Conservation (phyloP, 805 yeast genomes). For the Alloascoidea africana region DNA sequence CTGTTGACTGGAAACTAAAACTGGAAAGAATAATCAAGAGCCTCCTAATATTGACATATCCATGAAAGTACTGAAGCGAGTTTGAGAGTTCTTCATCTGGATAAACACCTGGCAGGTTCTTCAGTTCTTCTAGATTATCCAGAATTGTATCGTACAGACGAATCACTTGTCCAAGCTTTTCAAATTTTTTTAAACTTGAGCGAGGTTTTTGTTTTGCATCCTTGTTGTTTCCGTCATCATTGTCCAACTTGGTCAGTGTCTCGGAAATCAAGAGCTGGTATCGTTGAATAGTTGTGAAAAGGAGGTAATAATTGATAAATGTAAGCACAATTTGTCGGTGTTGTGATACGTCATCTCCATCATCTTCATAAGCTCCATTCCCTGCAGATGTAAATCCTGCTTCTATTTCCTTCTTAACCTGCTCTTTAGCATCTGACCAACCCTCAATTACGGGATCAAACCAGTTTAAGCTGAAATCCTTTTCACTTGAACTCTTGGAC, state of each 20-base stretch:
- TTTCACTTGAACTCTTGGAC: background rate
- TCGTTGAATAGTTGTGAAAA: slow-evolving; percentile 57
- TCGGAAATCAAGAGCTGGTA: slow-evolving; percentile 39
- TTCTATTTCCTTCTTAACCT: slow-evolving; percentile 40
- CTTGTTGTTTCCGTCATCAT: slow-evolving; percentile 9
- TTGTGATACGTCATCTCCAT: slow-evolving; percentile 44
- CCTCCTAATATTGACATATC: slow-evolving; percentile 31
- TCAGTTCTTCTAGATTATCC: slow-evolving; percentile 38
- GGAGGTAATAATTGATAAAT: slow-evolving; percentile 52
- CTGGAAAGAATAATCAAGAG: slow-evolving; percentile 25
- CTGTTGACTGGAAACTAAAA: slow-evolving; percentile 13
- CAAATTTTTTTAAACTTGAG: slow-evolving; percentile 21
- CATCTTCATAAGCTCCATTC: slow-evolving; percentile 21
- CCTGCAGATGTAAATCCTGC: too few species aligned
- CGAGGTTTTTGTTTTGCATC: slow-evolving; percentile 15
- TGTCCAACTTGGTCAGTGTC: slow-evolving; percentile 10
- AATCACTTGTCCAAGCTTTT: slow-evolving; percentile 19
- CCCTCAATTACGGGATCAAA: slow-evolving; percentile 42
- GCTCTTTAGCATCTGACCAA: slow-evolving; percentile 58
- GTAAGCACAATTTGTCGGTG: slow-evolving; percentile 63
- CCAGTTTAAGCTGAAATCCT: too few species aligned
- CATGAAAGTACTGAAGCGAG: slow-evolving; percentile 34
- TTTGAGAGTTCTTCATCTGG: slow-evolving; percentile 57
- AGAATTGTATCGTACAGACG: slow-evolving; percentile 36
- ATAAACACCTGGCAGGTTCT: slow-evolving; percentile 85